Percentiles rank a stretch among this genome's conserved stretches.
Conservation (phyloP, 2,329 filamentous ascomycete genomes). For the Alternaria sp. region DNA sequence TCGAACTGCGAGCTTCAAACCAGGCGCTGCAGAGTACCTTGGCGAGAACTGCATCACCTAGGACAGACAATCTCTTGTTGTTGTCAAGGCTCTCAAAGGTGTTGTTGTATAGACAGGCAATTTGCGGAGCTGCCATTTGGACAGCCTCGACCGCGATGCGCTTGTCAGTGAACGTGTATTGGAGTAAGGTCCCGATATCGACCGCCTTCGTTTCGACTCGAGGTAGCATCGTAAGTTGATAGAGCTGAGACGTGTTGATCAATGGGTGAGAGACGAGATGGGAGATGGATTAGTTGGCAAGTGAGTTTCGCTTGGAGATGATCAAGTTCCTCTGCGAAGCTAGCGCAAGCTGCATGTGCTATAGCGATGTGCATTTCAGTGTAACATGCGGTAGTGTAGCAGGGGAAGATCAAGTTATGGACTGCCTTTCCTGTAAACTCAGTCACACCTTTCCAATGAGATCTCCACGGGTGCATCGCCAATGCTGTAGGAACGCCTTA, state of each 20-base stretch:
- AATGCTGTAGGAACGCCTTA: background rate
- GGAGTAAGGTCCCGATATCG: slow-evolving; percentile 15
- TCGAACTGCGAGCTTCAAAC: slow-evolving; percentile 12
- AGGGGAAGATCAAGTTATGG: no score
- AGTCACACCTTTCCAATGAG: background rate
- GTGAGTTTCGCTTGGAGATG: background rate
- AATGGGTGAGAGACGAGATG: background rate
- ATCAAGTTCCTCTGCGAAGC: background rate
- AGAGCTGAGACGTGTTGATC: background rate
- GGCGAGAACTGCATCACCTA: slow-evolving; percentile 20
- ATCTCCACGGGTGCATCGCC: background rate
- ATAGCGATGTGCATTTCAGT: background rate
- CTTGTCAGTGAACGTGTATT: slow-evolving; percentile 21
- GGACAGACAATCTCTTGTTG: slow-evolving; percentile 22
- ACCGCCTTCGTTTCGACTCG: background rate
- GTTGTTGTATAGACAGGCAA: background rate
- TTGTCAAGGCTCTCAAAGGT: background rate
- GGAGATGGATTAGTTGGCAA: background rate
- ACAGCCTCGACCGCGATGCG: slow-evolving; percentile 20
- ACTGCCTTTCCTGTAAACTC: no score
- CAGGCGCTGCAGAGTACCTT: slow-evolving; percentile 19
- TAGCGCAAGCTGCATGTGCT: background rate
- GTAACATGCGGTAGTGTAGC: background rate
- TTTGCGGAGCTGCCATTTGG: slow-evolving; percentile 19
- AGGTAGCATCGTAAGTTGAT: background rate